Conservation (phyloP, 352 stramenopile species). For the Pythium sp. region DNA sequence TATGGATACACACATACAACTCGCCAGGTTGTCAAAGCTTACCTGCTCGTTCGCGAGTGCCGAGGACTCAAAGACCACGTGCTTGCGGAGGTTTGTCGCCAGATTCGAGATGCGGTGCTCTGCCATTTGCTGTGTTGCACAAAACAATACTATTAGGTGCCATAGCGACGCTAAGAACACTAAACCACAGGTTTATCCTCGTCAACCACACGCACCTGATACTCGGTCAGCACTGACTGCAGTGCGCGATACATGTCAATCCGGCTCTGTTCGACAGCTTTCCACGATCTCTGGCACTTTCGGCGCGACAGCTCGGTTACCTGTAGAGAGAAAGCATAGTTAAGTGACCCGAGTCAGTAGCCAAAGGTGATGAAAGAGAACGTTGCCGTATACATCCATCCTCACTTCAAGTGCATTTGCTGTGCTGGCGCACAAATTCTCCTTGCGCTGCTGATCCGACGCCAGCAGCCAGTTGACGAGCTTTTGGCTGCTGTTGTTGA, state of each 20-base stretch:
- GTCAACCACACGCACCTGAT: slow-evolving; percentile 45
- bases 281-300: slow-evolving; percentile 66
- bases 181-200: not conserved
- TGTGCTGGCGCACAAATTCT: slow-evolving; percentile 53
- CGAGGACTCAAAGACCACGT: slow-evolving; percentile 80
- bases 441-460: slow-evolving; percentile 67
- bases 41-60: slow-evolving; percentile 82
- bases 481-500: slow-evolving; percentile 72
- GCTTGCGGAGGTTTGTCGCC: slow-evolving; percentile 72
- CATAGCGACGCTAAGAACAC: not conserved
- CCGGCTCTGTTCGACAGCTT: slow-evolving; percentile 54
- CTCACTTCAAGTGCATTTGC: slow-evolving; percentile 60
- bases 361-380: not conserved
- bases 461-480: slow-evolving; percentile 77
- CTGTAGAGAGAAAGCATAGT: slow-evolving; percentile 20
- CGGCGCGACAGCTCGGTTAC: slow-evolving; percentile 52
- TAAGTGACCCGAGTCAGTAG: not conserved
- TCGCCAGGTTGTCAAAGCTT: not conserved
- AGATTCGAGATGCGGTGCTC: slow-evolving; percentile 73
- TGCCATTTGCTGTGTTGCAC: slow-evolving; percentile 45
- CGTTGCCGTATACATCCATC: not conserved
- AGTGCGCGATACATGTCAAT: slow-evolving; percentile 66
- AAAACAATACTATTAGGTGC: too few species aligned
- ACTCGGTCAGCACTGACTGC: slow-evolving; percentile 74
- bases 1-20: not conserved